These are phyloP conservation scores for Iberis amara DNA, from an alignment of 441 rosid genomes.

Conservation along the genomic window DNA sequence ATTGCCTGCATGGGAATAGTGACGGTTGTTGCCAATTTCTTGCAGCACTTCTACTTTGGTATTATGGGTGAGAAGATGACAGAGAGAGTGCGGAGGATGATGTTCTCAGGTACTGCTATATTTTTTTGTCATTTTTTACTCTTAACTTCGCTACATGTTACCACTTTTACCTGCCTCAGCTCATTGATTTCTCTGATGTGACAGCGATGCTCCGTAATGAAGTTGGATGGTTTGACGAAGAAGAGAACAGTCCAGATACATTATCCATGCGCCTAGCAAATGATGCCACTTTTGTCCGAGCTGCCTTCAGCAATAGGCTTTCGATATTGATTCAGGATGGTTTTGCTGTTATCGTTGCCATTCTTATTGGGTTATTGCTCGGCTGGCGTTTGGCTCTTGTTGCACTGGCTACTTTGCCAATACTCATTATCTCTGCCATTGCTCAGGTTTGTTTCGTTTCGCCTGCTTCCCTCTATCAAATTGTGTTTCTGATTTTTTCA, in stretches of 20 bases:
- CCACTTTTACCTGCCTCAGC: not conserved
- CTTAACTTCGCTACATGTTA: constrained; percentile 1
- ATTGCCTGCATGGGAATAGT: constrained; percentile 92
- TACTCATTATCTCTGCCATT: constrained; percentile 75
- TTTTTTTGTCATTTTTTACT: constrained; percentile 9
- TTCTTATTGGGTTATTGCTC: constrained; percentile 77
- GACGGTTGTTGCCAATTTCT: constrained; percentile 85
- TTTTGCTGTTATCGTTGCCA: constrained; percentile 77
- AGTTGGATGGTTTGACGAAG: constrained; percentile 98
- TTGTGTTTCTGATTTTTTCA: not conserved
- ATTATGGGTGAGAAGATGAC: constrained; percentile 99
- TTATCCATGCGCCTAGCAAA: constrained; percentile 92
- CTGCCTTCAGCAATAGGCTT: constrained; percentile 91
- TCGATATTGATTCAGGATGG: constrained; percentile 86
- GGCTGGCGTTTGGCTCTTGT: constrained; percentile 88
- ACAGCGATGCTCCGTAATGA: constrained; percentile 95
- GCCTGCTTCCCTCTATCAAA: constrained; percentile 18
- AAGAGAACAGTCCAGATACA: constrained; percentile 85
- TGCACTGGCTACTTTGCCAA: constrained; percentile 80
- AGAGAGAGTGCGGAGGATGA: constrained; percentile 92
- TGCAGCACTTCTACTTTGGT: constrained; percentile 97
- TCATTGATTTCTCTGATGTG: constrained; percentile 10
- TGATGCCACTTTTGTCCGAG: constrained; percentile 95
- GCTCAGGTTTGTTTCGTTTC: constrained; percentile 76
- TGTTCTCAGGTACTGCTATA: constrained; percentile 77